Conservation (phyloP, 345 rosid species). For the Capsella bursapastoris region DNA sequence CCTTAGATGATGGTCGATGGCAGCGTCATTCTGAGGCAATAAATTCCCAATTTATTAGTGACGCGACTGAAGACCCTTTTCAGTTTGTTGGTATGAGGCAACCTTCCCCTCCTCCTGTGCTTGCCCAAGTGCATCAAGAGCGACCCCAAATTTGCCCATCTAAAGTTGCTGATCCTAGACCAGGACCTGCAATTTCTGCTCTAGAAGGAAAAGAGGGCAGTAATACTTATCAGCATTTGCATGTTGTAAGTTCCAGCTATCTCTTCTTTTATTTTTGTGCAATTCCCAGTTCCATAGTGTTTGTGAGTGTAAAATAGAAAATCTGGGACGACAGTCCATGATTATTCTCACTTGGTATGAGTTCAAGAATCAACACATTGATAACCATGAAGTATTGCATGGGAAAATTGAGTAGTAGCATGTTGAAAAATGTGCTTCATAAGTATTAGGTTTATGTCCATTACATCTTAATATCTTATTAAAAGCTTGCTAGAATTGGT, state of each 20-base stretch:
- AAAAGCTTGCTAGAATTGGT: background rate
- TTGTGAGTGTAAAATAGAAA: conserved; percentile 2
- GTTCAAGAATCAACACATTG: conserved; percentile 2
- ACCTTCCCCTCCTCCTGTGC: conserved; percentile 96
- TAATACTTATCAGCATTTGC: conserved; percentile 76
- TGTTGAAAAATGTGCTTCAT: background rate
- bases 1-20: conserved; percentile 96
- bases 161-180: conserved; percentile 98
- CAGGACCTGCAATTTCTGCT: conserved; percentile 85
- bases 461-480: background rate
- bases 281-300: background rate
- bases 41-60: conserved; percentile 52
- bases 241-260: conserved; percentile 64
- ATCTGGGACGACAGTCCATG: background rate
- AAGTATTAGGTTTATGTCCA: background rate
- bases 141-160: conserved; percentile 76
- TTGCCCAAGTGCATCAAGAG: conserved; percentile 75
- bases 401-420: background rate
- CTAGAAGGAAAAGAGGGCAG: conserved; percentile 55
- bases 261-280: conserved; percentile 3
- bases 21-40: conserved; percentile 55
- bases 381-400: background rate
- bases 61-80: conserved; percentile 78
- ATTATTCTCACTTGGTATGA: background rate
- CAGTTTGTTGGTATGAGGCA: conserved; percentile 77